Evolutionary conservation across 2,329 filamentous ascomycete species (phyloP), one percentile per base, ranked within the genome.

Genomic region (Tolypocladium tropicale): DNA sequence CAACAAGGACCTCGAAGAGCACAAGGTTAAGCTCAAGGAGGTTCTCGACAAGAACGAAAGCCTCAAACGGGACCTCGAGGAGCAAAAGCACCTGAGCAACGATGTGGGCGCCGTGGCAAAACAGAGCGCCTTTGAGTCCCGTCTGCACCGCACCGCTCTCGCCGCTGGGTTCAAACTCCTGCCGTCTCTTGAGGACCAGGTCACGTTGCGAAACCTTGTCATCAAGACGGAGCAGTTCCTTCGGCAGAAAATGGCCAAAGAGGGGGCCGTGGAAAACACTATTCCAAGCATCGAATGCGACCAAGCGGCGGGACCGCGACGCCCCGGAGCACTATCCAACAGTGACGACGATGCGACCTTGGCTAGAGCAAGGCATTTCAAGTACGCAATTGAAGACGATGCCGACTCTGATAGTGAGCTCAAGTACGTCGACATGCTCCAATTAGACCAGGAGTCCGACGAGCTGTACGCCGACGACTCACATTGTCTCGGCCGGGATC

Each of bases 81-180:
- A 5, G 2, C 10, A 37, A 6, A 21, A 16, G 6, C 6, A n/a
- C 23, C 16, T 11, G 6, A 18, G n/a, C 3, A 14, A 39, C 5
- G 30, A 25, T 6, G 46, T 55, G 37, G 21, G 10, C n/a, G 25
- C 2, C 6, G 7, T 39, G 18, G 7, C 7, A 14, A 25, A 37
- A 2, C 2, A 4, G 5, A 11, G 6, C 16, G n/a, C 16, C n/a
- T 56, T 46, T 28, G 36, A 57, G 21, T 41, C 49, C 9, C 55
- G 55, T 4, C 21, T 54, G 53, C 52, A 46, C 53, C 54, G 56
- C 21, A 57, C 57, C 9, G 58, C 58, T 12, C 51, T 60, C 6
- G 43, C 43, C 6, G 56, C 56, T 3, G 55, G 50, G 1, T 58
- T 58, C 46, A 57, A 60, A 46, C 25, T 60, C 6, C 10, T 58